Conservation (phyloP, 2,329 filamentous ascomycete genomes). For the Phaeoacremonium minimum region DNA sequence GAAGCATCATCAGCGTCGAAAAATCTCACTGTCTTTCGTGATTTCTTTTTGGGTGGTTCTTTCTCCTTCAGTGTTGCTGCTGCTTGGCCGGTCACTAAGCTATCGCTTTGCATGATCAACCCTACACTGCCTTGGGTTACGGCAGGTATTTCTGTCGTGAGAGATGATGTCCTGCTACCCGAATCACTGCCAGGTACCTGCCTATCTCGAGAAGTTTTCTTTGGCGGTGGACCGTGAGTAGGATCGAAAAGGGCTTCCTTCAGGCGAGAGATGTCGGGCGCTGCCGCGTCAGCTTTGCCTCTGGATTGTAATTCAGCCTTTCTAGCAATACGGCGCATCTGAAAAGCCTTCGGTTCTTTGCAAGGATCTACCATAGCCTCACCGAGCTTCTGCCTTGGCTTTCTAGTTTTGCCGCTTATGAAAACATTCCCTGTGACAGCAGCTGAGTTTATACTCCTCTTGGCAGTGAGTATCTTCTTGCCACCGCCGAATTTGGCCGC, state of each 20-base stretch:
- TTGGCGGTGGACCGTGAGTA: too few species aligned
- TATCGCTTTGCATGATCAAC: too few species aligned
- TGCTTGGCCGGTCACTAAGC: too few species aligned
- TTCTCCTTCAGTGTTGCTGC: too few species aligned
- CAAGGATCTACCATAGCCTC: conserved; percentile 34
- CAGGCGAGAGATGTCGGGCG: conserved; percentile 25
- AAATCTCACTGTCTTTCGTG: too few species aligned
- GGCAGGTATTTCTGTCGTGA: too few species aligned
- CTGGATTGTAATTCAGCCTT: conserved; percentile 36
- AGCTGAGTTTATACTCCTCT: conserved; percentile 14
- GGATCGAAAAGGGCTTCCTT: conserved; percentile 13
- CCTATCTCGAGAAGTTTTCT: too few species aligned
- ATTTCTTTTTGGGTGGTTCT: too few species aligned
- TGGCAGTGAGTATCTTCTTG: conserved; percentile 12
- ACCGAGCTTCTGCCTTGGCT: conserved; percentile 26
- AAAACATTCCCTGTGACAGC: conserved; percentile 37
- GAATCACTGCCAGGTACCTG: too few species aligned
- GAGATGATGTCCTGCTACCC: too few species aligned
- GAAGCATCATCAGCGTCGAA: conserved; percentile 10
- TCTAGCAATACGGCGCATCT: conserved; percentile 27
- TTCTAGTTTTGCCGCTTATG: conserved; percentile 32
- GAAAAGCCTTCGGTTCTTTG: conserved; percentile 35
- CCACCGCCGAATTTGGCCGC: background rate
- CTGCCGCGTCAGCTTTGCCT: conserved; percentile 35
- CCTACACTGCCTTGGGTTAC: too few species aligned